Conservation (phyloP, 208 protist species). For the Crithidia expoeki region DNA sequence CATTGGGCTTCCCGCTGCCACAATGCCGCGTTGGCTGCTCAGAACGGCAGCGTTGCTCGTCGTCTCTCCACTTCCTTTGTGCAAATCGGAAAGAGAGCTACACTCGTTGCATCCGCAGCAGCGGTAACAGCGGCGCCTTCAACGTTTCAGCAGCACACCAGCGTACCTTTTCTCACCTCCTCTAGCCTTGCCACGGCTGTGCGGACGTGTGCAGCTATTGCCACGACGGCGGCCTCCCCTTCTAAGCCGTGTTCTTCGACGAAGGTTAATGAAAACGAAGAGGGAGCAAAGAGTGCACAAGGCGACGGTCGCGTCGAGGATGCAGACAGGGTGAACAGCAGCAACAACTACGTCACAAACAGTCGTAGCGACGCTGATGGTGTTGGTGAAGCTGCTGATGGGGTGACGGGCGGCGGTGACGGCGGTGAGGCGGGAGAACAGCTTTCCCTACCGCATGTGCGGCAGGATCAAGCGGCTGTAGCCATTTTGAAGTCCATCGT, state of each 20-base stretch:
- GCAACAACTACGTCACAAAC: not conserved
- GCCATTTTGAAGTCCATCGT: constrained; percentile 52
- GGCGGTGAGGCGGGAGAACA: not conserved
- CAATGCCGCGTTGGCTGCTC: no score
- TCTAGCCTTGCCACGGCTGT: constrained; percentile 8
- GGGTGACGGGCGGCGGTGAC: no score
- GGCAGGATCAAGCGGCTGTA: constrained; percentile 39
- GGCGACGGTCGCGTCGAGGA: not conserved
- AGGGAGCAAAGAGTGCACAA: not conserved
- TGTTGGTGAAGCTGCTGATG: not conserved
- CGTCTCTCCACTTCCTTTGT: no score
- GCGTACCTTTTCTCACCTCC: not conserved
- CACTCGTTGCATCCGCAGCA: no score
- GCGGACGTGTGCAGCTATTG: constrained; percentile 9
- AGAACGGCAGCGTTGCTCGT: no score
- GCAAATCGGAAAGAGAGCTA: no score
- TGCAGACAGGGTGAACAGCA: not conserved
- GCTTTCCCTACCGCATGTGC: constrained; percentile 13
- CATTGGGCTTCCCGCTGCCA: no score
- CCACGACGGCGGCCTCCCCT: not conserved
- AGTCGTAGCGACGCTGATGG: not conserved
- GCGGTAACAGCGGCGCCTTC: no score
- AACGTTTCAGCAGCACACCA: no score
- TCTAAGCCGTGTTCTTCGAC: no score
- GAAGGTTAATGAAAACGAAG: no score